Base-by-base conservation (phyloP, 2,329 filamentous ascomycete species). In the Fusarium nelsonii region DNA sequence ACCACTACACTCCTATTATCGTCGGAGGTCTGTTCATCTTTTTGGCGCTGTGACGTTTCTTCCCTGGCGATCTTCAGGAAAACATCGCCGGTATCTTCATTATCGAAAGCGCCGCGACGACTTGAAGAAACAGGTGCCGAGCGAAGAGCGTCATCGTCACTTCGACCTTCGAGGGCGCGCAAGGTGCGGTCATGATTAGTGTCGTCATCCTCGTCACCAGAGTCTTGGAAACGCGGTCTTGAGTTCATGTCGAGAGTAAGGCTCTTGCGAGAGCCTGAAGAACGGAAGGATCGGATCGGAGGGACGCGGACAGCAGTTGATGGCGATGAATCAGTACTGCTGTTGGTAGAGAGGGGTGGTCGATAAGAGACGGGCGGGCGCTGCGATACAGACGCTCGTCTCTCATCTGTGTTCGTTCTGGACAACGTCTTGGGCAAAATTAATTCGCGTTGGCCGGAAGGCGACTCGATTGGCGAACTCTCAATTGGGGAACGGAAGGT, bases 11-110 rank as follows among this genome's bases (percentile, higher is more conserved):
- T 83, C 49, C 80, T 78, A 39, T 70, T 73, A 52, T 78, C 78
- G 26, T 78, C 76, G 7, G 65, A 69, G 28, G 75, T 71, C 41
- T 77, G 78, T 8, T 79, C 78, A 43, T 81, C 79, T 10, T 73
- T 64, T 18, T 74, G 72, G 51, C 80, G 82, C 48, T 79, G 81
- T 16, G 76, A 72, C 15, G 82, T 69, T 65, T 88, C 86, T 61
- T 89, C 85, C 12, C 84, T 81, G 14, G 87, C 87, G 62, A 89
- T 88, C 55, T 81, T 84, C 63, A 89, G 82, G 67, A 89, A 89
- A 40, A 89, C 79, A 66, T 89, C 87, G 39, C 85, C 85, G 5
- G 82, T 85, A 67, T 88, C 87, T 55, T 89, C 87, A 41, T 77
- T 79, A 51, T 85, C 74, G 11, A 71, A 59, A 73, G 75, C 45